Base-by-base conservation (phyloP, 73 alveolate genomes). In the Tetrahymena thermophila region DNA sequence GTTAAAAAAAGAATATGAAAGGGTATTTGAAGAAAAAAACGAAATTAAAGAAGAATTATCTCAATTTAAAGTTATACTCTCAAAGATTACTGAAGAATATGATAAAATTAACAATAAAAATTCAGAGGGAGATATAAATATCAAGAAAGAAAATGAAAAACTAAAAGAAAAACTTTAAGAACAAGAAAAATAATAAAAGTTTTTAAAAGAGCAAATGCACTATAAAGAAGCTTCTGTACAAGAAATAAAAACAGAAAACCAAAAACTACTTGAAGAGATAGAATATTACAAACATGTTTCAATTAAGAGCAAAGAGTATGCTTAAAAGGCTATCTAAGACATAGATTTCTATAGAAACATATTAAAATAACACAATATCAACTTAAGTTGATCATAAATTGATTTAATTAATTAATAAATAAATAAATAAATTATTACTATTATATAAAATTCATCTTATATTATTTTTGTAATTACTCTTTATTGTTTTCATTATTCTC, bases 291-390 rank as follows among this genome's bases (percentile, higher is more conserved):
- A 93, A 35, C 56, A 95, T 31, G 37, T 85, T 17, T 85, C 95
- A 35, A 35, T 85, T 14, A 71, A 89, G 43, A 55, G 94, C 35
- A 95, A 95, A 93, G 85, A 95, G 28, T 55, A 84, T 28, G 85
- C 93, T 35, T 84, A 89, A 95, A 85, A 95, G 89, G 40, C 93
- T 43, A 94, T 85, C 11, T 57, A 95, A 56, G 97, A 95, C 37
- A 25, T 95, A 25, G 97, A 95, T 38, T 95, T 95, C 35, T 95
- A 95, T 35, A 95, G 97, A 89, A 94, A 95, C 25, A 50, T 95
- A 31, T 43, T 95, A 89, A 89, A 85, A 50, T 50, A 95, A 35
- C 97, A 95, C 37, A 95, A 89, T 15, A 95, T 95, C 28, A 83
- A 85, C 28, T 85, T 85, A 85, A 58, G 42, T 58, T 94, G 96